Percentiles rank a stretch among this genome's conserved stretches.
These are phyloP conservation scores for Botrytis byssoidea DNA, from an alignment of 2,329 filamentous ascomycete genomes.

Conservation along the genomic window DNA sequence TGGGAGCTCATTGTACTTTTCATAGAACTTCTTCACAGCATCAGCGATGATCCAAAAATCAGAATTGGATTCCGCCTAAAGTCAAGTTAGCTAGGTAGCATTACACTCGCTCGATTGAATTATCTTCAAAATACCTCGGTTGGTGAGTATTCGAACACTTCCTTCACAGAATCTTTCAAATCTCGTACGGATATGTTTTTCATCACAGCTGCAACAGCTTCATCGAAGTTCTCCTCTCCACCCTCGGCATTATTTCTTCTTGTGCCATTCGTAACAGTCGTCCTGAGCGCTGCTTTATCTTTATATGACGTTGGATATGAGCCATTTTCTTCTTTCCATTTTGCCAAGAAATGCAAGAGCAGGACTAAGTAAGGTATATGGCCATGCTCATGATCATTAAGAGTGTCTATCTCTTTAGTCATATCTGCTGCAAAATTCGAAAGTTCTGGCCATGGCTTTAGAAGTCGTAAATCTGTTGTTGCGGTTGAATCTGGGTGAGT, in stretches of 20 bases:
- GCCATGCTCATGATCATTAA: constrained; percentile 80
- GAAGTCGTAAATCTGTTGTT: constrained; percentile 78
- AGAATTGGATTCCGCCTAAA: constrained; percentile 49
- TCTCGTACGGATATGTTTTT: constrained; percentile 74
- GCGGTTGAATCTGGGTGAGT: constrained; percentile 89
- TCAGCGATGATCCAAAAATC: constrained; percentile 88
- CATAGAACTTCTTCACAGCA: constrained; percentile 75
- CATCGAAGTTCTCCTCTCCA: constrained; percentile 95
- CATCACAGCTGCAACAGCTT: constrained; percentile 82
- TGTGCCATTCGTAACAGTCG: constrained; percentile 63
- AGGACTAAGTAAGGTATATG: constrained; percentile 87
- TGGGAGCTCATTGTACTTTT: constrained; percentile 70
- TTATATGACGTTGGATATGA: constrained; percentile 70
- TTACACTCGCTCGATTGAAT: constrained; percentile 39
- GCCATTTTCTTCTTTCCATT: constrained; percentile 76
- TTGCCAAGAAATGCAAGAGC: constrained; percentile 75
- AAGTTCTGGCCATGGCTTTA: constrained; percentile 85
- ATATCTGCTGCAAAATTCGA: constrained; percentile 62
- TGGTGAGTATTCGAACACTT: constrained; percentile 71
- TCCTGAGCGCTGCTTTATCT: constrained; percentile 82
- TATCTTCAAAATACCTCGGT: constrained; percentile 50
- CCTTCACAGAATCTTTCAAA: constrained; percentile 66
- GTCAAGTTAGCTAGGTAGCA: constrained; percentile 14
- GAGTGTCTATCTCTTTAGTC: constrained; percentile 64
- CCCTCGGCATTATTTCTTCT: constrained; percentile 76